These are phyloP conservation scores for Ceratocystis huliohia DNA, from an alignment of 2,329 filamentous ascomycete genomes.

Conservation along the genomic window DNA sequence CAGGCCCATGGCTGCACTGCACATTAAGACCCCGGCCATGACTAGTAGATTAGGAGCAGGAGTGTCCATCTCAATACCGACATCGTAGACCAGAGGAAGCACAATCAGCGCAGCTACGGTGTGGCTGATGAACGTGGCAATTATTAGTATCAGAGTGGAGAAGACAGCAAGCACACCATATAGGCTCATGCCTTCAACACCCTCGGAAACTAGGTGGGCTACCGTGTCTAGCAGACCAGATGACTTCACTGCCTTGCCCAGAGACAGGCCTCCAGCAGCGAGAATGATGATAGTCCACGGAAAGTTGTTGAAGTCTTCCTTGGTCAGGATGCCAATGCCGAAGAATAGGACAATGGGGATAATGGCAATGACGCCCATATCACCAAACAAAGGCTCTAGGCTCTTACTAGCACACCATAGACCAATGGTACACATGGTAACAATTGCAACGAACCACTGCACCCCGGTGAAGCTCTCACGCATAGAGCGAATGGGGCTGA, in stretches of 20 bases:
- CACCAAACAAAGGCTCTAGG: conserved; percentile 75
- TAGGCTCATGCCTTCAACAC: conserved; percentile 65
- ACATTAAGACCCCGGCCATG: conserved; percentile 93
- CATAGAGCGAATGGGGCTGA: conserved; percentile 80
- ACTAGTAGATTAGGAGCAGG: conserved; percentile 90
- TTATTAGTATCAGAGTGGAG: conserved; percentile 68
- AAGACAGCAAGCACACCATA: conserved; percentile 85
- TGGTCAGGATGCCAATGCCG: conserved; percentile 86
- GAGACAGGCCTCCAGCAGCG: conserved; percentile 78
- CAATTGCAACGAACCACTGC: conserved; percentile 81
- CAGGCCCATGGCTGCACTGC: conserved; percentile 87
- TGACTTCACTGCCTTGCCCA: conserved; percentile 88
- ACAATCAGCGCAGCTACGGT: conserved; percentile 94
- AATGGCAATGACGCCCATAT: conserved; percentile 97
- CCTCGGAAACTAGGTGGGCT: conserved; percentile 58
- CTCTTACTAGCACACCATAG: conserved; percentile 91
- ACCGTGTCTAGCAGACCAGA: conserved; percentile 86
- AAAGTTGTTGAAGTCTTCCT: conserved; percentile 99
- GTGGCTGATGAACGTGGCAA: conserved; percentile 95
- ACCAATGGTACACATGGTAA: conserved; percentile 72
- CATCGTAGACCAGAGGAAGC: conserved; percentile 74
- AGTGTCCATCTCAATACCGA: conserved; percentile 72
- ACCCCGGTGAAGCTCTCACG: conserved; percentile 78
- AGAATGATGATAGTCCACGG: conserved; percentile 99
- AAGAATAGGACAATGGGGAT: conserved; percentile 95